Conservation (phyloP, 345 rosid genomes). For the Populus ilicifolia region DNA sequence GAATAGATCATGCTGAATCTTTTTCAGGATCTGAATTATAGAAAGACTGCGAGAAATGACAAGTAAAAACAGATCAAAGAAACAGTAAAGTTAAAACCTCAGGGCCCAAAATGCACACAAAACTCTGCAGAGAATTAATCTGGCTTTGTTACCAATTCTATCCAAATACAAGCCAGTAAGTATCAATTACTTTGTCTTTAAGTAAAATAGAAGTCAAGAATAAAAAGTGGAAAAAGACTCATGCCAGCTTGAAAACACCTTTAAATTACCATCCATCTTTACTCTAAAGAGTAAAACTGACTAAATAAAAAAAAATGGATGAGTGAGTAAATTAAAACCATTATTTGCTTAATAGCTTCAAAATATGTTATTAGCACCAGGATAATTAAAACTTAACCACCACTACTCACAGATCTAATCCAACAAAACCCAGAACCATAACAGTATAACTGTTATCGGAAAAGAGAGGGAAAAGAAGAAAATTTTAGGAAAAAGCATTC, state of each 20-base stretch:
- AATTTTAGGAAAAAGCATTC: background rate
- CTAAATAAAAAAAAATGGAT: background rate
- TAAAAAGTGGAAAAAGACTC: constrained; percentile 21
- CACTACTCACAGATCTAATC: constrained; percentile 38
- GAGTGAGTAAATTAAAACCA: background rate
- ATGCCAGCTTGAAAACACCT: background rate
- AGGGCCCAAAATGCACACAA: constrained; percentile 28
- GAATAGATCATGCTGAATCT: background rate
- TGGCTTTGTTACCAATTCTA: constrained; percentile 11
- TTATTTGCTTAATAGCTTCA: background rate
- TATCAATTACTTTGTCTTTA: constrained; percentile 11
- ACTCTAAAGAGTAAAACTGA: constrained; percentile 5
- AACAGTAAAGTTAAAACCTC: constrained; percentile 9
- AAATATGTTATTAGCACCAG: background rate
- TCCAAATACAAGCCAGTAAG: constrained; percentile 5
- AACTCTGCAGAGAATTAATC: constrained; percentile 9
- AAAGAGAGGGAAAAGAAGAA: background rate
- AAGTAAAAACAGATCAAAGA: constrained; percentile 9
- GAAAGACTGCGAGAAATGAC: constrained; percentile 22
- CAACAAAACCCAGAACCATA: constrained; percentile 8
- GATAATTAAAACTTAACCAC: background rate
- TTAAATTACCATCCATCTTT: constrained; percentile 7
- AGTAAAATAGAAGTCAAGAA: constrained; percentile 10
- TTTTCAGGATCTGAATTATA: constrained; percentile 11
- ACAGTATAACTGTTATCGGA: background rate